Percentiles rank a stretch among this genome's conserved stretches.
These are phyloP conservation scores for Globisporangium paddicum DNA, from an alignment of 352 stramenopile genomes.

Conservation along the genomic window DNA sequence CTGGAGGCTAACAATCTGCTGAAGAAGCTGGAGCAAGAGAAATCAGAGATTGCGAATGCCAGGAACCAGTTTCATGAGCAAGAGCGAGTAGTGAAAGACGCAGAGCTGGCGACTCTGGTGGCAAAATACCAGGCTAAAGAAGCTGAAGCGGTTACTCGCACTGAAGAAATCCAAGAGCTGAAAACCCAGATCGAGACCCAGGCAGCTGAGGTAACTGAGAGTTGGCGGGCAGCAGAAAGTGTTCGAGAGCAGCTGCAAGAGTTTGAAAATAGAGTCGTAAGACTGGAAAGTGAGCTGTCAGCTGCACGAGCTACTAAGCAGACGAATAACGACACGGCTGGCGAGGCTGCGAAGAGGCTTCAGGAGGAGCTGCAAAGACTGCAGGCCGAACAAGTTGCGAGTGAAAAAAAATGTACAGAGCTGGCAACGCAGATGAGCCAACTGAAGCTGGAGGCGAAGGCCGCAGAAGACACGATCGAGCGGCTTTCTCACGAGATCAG, in stretches of 20 bases:
- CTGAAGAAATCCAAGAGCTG: constrained; percentile 21
- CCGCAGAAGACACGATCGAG: not conserved
- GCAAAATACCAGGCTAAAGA: constrained; percentile 20
- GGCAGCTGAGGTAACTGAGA: constrained; percentile 18
- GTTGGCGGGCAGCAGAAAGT: constrained; percentile 9
- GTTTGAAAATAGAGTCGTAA: not conserved
- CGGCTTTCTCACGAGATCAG: constrained; percentile 2
- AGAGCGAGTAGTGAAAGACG: not conserved
- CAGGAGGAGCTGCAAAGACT: not conserved
- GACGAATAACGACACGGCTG: not conserved
- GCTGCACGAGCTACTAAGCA: not conserved
- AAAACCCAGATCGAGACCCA: constrained; percentile 22
- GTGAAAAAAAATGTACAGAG: not conserved
- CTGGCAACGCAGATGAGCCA: not conserved
- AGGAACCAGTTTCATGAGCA: not conserved
- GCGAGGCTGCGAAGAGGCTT: not conserved
- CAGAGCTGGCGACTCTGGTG: constrained; percentile 14
- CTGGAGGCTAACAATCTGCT: constrained; percentile 18
- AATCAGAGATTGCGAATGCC: constrained; percentile 1
- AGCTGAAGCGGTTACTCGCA: constrained; percentile 16
- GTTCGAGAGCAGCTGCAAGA: not conserved
- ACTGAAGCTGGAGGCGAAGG: not conserved
- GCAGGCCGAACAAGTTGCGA: not conserved
- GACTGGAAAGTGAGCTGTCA: constrained; percentile 4
- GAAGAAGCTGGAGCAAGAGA: constrained; percentile 3